Evolutionary conservation across 768 basidiomycete genomes (phyloP), one percentile per base, ranked within the genome.

Genomic region (Naganishia onofrii): DNA sequence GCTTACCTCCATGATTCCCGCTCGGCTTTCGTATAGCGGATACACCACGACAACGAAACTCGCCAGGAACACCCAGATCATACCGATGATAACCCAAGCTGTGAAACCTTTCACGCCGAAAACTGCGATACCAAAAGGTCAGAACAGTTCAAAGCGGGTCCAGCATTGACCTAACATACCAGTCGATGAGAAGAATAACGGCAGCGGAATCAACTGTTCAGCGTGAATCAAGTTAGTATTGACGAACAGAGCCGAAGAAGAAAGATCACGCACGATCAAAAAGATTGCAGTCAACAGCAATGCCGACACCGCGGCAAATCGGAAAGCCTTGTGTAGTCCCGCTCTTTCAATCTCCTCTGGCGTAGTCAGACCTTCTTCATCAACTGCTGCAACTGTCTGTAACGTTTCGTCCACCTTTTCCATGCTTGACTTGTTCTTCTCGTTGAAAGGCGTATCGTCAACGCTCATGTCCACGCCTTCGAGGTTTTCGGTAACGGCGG

Each of bases 1-100:
- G 29, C 71, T 38, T 58, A 94, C 90, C 78, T 86, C 81, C 7
- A 17, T 42, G 55, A 97, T 76, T 0, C 90, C 91, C 5, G 72
- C 82, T 51, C 91, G 83, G 66, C 90, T 91, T 83, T 97, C 93
- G 82, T 85, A 95, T 4, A 95, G 82, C 23, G 93, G 93, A 75
- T 92, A 92, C 17, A 95, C 28, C 23, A 94, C 91, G 52, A 92
- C 90, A 8, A 86, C 83, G 70, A 89, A 84, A 3, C 87, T 83
- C 0, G 91, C 92, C 63, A 84, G 82, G 81, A 94, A 93, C 26
- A 88, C 84, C 93, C 93, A 96, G 42, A 88, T 82, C 70, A 96
- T 88, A 1, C 90, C 89, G 68, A 94, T 82, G 52, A 86, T 81
- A 9, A 95, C 89, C 92, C 92, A 96, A 0, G 86, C 89, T 0